These are phyloP conservation scores for Nicotiana attenuata DNA, from an alignment of 257 asterid species.

Conservation along the genomic window DNA sequence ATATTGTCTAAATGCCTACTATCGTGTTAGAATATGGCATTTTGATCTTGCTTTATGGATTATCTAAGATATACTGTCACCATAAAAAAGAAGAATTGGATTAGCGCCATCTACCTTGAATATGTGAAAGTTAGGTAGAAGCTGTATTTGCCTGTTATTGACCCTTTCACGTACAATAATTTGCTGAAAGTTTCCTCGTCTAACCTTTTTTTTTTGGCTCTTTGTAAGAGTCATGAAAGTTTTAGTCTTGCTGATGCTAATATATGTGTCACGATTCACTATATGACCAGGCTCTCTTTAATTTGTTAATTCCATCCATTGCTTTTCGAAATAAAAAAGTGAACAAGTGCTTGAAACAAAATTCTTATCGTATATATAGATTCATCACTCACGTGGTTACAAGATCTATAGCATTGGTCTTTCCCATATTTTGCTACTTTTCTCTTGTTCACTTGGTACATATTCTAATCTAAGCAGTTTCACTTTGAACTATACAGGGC, in stretches of 20 bases:
- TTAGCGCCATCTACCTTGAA: not conserved
- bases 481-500: conserved; percentile 39
- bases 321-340: not conserved
- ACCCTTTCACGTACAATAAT: not conserved
- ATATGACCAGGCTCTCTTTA: not conserved
- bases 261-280: not conserved
- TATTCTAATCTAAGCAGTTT: not conserved
- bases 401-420: not conserved
- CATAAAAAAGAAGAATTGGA: not conserved
- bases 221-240: not conserved
- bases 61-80: not conserved
- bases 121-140: not conserved
- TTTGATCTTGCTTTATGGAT: not conserved
- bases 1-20: not conserved
- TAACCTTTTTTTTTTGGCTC: not conserved
- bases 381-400: not conserved
- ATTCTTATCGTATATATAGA: not conserved
- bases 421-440: not conserved
- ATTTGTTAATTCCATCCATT: not conserved
- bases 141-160: conserved; percentile 1
- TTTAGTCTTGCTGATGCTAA: not conserved
- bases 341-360: not conserved
- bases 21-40: not conserved
- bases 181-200: not conserved
- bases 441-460: not conserved